Evolutionary conservation across 1,284 basidiomycete genomes (phyloP), one percentile per base, ranked within the genome.

Genomic region (Ganoderma sinense): DNA sequence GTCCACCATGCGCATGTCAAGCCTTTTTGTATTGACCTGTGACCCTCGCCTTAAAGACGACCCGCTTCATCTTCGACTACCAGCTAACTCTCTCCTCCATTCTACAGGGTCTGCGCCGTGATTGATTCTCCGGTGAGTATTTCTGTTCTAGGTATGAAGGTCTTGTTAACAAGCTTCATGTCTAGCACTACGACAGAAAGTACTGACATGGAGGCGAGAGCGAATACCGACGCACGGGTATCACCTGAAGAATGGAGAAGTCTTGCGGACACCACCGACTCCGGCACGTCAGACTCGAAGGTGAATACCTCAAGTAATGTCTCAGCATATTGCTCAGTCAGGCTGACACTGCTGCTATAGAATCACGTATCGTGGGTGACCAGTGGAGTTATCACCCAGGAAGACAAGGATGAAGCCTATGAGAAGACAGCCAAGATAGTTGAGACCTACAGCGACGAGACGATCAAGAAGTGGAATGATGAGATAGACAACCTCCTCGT

Each of bases 401-500:
- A 41, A 14, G 61, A 48, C 13, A 33, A 45, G 13, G 31, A 23
- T 3, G 11, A 67, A 4, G 60, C 61, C 10, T 45, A 41, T 61
- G n/a, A 33, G 26, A 43, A 63, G 18, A 56, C 41, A 13, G 61
- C 61, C 13, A 33, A 56, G 4, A 26, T 67, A 4, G 61, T 67
- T 4, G 39, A 58, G 29, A 11, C 23, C 4, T 58, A 58, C 61
- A 63, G 66, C 43, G 53, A 63, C 14, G 66, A 63, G n/a, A 29
- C 51, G 31, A 41, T 67, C 20, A 29, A 60, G 2, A 26, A 45
- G 2, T 65, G 58, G 63, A 65, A 68, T 6, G 29, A 61, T 20
- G 67, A 59, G 62, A 68, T 68, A 36, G 67, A 68, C 45, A 65
- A 56, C 1, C 63, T 68, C 16, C 63, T 64, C 23, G 63, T 65